Percentiles rank a stretch among this genome's conserved stretches.
Evolutionary conservation across 2,329 filamentous ascomycete genomes (phyloP).

Genomic region (Paecilomyces variotii): DNA sequence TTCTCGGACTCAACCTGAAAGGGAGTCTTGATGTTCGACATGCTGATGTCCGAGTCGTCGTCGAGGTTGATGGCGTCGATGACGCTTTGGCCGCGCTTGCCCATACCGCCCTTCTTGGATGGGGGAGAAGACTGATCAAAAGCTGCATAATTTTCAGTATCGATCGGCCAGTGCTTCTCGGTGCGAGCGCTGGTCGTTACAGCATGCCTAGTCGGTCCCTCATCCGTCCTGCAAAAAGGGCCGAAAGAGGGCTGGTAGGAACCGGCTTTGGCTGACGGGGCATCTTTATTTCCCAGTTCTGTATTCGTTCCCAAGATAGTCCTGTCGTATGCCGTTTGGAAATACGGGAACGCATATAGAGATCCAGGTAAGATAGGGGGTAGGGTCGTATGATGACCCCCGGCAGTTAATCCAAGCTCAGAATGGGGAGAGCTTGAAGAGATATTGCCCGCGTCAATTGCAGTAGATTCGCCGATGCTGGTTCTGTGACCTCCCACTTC

Average conservation of each 20-base stretch:
- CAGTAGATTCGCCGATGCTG: not conserved
- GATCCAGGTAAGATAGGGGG: not conserved
- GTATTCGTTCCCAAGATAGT: not conserved
- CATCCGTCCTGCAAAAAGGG: not conserved
- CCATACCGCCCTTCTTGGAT: not conserved
- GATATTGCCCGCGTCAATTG: not conserved
- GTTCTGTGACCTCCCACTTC: not conserved
- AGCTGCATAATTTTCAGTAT: not conserved
- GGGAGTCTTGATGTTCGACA: not conserved
- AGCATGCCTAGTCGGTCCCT: not conserved
- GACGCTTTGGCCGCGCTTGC: not conserved
- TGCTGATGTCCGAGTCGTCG: not conserved
- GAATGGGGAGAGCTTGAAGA: not conserved
- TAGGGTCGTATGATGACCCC: not conserved
- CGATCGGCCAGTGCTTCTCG: not conserved
- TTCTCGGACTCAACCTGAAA: not conserved
- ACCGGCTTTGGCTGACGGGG: not conserved
- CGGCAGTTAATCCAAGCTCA: not conserved
- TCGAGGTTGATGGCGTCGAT: not conserved
- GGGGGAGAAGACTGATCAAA: not conserved
- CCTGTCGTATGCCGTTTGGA: not conserved
- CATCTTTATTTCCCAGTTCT: not conserved
- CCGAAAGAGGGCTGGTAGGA: not conserved
- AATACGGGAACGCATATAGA: not conserved
- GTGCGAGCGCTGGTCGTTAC: not conserved